A percentile compares a stretch with the other conserved stretches of the same genome.
Evolutionary conservation across 192 early-diverging fungal species (phyloP).

Genomic region (Podila clonocystis): DNA sequence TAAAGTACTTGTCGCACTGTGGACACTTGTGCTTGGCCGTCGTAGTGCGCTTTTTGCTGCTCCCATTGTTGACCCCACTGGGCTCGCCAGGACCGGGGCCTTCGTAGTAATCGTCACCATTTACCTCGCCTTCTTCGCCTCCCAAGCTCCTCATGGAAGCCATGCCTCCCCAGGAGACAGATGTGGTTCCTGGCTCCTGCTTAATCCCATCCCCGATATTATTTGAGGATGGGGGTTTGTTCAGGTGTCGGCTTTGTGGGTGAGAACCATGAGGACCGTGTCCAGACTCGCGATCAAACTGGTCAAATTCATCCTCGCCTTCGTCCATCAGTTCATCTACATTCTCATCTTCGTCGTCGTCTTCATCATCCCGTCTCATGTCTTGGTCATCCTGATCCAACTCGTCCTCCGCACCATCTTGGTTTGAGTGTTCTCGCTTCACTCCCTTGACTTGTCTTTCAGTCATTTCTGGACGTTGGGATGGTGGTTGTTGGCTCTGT

Average conservation of each 20-base stretch:
- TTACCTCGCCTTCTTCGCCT: background rate
- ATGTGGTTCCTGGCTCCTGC: constrained; percentile 1
- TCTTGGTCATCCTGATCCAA: constrained; percentile 5
- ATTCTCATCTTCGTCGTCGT: constrained; percentile 15
- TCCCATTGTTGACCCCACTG: constrained; percentile 38
- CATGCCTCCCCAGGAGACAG: constrained; percentile 1
- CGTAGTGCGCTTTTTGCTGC: constrained; percentile 47
- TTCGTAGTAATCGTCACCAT: background rate
- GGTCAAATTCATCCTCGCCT: constrained; percentile 13
- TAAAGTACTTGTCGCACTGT: constrained; percentile 86
- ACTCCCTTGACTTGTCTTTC: background rate
- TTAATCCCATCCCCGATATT: background rate
- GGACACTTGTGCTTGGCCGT: constrained; percentile 63
- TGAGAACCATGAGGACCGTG: background rate
- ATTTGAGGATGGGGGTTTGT: background rate
- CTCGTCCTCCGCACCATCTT: background rate
- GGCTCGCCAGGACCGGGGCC: background rate
- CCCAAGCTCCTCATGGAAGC: background rate
- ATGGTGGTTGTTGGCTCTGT: background rate
- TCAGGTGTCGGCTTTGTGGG: background rate
- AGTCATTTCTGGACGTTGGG: background rate
- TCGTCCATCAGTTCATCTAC: constrained; percentile 5
- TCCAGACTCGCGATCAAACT: constrained; percentile 5
- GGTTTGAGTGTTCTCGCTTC: background rate
- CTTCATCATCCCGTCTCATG: constrained; percentile 4